Evolutionary conservation across 208 protist genomes (phyloP).

Genomic region (Angomonas deanei): DNA sequence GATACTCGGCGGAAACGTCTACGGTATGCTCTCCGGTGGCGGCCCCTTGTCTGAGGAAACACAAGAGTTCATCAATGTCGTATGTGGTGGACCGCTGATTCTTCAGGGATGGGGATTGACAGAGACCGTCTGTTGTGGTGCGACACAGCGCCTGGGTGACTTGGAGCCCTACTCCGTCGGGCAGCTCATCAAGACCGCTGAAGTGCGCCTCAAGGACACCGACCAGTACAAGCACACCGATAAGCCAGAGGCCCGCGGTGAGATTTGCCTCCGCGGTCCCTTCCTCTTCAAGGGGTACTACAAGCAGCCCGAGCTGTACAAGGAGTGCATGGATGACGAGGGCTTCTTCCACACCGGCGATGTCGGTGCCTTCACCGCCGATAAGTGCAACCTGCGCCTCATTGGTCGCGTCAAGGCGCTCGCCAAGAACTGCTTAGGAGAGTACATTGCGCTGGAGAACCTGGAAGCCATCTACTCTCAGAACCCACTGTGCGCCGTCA

Average conservation of each 20-base stretch:
- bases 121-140: conserved; percentile 67
- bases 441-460: conserved; percentile 90
- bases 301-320: conserved; percentile 80
- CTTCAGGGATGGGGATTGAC: conserved; percentile 87
- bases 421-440: conserved; percentile 86
- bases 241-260: conserved; percentile 55
- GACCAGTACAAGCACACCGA: conserved; percentile 79
- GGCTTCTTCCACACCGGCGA: conserved; percentile 90
- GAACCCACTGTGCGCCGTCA: conserved; percentile 46
- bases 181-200: conserved; percentile 34
- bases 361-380: conserved; percentile 45
- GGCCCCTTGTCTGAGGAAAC: conserved; percentile 62
- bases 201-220: conserved; percentile 89
- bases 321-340: conserved; percentile 67
- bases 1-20: conserved; percentile 58
- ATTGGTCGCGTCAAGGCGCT: conserved; percentile 89
- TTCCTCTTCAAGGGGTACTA: conserved; percentile 89
- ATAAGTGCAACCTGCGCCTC: conserved; percentile 56
- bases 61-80: conserved; percentile 81
- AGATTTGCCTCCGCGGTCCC: conserved; percentile 78
- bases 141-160: conserved; percentile 49
- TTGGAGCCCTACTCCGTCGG: conserved; percentile 44
- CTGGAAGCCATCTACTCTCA: conserved; percentile 70
- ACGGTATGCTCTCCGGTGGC: conserved; percentile 63
- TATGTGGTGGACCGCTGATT: conserved; percentile 40